Evolutionary conservation across 1,139 yeast genomes (phyloP), one percentile per base, ranked within the genome.

Genomic region (Casaregolazyma lundiana): DNA sequence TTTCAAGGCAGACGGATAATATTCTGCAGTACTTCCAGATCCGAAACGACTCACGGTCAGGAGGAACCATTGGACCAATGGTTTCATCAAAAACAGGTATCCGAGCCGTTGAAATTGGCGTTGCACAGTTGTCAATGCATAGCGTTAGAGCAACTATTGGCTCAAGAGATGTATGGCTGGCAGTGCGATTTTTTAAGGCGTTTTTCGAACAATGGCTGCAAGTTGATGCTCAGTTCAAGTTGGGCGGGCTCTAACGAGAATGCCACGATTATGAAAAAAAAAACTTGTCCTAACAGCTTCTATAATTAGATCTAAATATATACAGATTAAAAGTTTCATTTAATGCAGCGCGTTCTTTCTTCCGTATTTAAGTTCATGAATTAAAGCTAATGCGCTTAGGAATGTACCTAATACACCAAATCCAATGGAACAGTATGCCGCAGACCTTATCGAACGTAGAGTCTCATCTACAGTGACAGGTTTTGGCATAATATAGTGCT

Each of bases 111-210:
- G 98, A 90, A 63, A 68, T 90, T 51, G 98, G 98, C 49, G 87
- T 88, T 61, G 94, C 96, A 2, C 95, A 89, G 64, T 72, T 90
- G 59, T 84, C 95, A 46, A 90, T 90, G 98, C 98, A 90, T 65
- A 84, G 95, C 2, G 85, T 89, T 52, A 80, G 97, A 62, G 97
- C 94, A 63, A 87, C 97, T 5, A 90, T 94, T 37, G 96, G 97
- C n/a, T 70, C 90, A 35, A 73, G 72, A 51, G 98, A 90, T 65
- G 76, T 89, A 35, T 78, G 75, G 52, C 74, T 77, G 45, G 83
- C 89, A 51, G 76, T 80, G 42, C 69, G 71, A 44, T 73, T 87
- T 57, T 89, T 88, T 67, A 76, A 73, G 60, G 75, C 80, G 6
- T 92, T 76, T 64, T 88, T 79, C 62, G 79, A 75, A 56, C 62